These are phyloP conservation scores for Kockiozyma suomiensis DNA, from an alignment of 805 yeast genomes.

Conservation along the genomic window DNA sequence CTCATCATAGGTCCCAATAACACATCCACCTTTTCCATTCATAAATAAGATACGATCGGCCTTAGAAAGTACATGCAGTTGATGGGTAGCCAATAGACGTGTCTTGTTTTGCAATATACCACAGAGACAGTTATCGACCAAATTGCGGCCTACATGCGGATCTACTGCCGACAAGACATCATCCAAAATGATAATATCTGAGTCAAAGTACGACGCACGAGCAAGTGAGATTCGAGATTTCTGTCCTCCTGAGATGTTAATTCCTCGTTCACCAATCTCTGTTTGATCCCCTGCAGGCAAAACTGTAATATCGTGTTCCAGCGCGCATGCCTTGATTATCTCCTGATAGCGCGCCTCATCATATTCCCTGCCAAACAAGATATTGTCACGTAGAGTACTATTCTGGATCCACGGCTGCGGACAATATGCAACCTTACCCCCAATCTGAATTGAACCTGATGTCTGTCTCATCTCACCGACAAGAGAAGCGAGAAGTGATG, in stretches of 20 bases:
- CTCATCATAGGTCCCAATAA: conserved; percentile 61
- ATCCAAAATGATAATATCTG: conserved; percentile 70
- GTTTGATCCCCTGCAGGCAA: conserved; percentile 76
- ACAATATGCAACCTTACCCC: conserved; percentile 57
- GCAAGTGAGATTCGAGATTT: conserved; percentile 85
- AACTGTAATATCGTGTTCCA: conserved; percentile 64
- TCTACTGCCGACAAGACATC: conserved; percentile 89
- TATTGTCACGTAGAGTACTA: conserved; percentile 73
- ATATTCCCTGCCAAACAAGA: conserved; percentile 63
- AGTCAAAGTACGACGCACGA: conserved; percentile 70
- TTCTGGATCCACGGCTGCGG: conserved; percentile 86
- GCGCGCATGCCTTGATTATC: conserved; percentile 65
- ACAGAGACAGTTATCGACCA: conserved; percentile 67
- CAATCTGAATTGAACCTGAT: conserved; percentile 54
- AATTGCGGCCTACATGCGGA: conserved; percentile 79
- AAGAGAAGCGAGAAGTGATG: conserved; percentile 69
- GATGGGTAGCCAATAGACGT: conserved; percentile 81
- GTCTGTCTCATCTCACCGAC: conserved; percentile 68
- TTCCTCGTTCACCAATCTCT: conserved; percentile 89
- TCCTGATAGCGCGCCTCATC: conserved; percentile 54
- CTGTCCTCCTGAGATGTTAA: conserved; percentile 88
- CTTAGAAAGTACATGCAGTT: conserved; percentile 64
- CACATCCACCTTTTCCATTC: conserved; percentile 58
- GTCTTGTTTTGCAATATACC: conserved; percentile 63
- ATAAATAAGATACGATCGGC: conserved; percentile 74